Conservation (phyloP, 257 asterid species). For the Leptodermis oblonga region DNA sequence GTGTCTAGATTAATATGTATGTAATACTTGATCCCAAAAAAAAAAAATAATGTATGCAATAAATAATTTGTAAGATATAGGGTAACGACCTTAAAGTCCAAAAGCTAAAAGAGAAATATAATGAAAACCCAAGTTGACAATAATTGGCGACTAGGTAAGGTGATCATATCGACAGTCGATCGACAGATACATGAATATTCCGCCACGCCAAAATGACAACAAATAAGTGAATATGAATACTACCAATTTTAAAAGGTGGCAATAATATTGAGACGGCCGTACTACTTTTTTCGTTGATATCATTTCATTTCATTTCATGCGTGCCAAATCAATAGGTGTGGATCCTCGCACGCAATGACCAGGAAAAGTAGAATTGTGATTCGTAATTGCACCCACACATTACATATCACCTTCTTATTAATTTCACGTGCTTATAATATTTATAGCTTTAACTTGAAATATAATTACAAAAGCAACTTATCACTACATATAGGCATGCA, state of each 20-base stretch:
- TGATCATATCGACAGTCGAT: not conserved
- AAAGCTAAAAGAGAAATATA: not conserved
- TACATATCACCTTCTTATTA: not conserved
- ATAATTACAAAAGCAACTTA: no score
- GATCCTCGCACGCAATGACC: slow-evolving; percentile 12
- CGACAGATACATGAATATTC: slow-evolving; percentile 19
- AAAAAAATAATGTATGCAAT: no score
- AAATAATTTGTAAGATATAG: no score
- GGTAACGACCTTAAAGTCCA: not conserved
- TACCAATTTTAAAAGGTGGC: not conserved
- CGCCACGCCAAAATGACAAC: not conserved
- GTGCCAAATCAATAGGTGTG: slow-evolving; percentile 6
- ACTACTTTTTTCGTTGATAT: slow-evolving; percentile 1
- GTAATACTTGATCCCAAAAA: no score
- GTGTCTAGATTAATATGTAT: no score
- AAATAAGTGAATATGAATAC: no score
- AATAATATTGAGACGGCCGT: no score
- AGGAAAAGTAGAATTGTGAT: slow-evolving; percentile 11
- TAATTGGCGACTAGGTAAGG: slow-evolving; percentile 2
- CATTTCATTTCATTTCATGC: not conserved
- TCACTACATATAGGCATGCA: no score
- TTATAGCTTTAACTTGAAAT: no score
- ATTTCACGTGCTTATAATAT: slow-evolving; percentile 26
- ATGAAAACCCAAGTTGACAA: slow-evolving; percentile 18
- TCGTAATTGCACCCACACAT: slow-evolving; percentile 13